Evolutionary conservation across 2,329 filamentous ascomycete genomes (phyloP).

Genomic region (Ceratocystis diversiconidia): DNA sequence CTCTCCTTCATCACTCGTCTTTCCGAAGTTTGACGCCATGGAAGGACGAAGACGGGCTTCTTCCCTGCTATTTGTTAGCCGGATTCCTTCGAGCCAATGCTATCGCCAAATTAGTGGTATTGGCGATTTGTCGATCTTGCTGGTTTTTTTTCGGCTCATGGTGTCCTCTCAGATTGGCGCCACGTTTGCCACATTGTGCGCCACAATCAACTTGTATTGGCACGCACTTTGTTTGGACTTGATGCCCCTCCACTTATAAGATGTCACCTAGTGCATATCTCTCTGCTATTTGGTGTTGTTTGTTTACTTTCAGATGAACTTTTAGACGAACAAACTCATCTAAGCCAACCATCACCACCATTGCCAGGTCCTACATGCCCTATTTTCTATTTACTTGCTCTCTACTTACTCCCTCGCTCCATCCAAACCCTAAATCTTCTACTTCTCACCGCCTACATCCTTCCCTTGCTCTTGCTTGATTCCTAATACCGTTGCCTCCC

Average conservation of each 20-base stretch:
- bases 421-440: slow-evolving; percentile 1
- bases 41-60: not conserved
- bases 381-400: not conserved
- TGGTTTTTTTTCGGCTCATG: too few relatives aligned
- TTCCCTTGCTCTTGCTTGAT: slow-evolving; percentile 2
- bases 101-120: too few relatives aligned
- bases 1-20: not conserved
- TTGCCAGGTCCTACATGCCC: not conserved
- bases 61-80: not conserved
- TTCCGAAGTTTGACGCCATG: not conserved
- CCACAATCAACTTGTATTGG: not conserved
- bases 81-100: not conserved
- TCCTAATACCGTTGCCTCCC: not conserved
- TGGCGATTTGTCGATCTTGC: too few relatives aligned
- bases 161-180: not conserved
- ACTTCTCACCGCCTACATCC: not conserved
- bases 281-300: not conserved
- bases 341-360: not conserved
- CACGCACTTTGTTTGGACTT: not conserved
- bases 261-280: not conserved
- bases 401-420: not conserved
- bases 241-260: not conserved
- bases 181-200: not conserved
- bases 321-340: not conserved
- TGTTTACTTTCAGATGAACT: not conserved